Percentiles rank a stretch among this genome's conserved stretches.
Evolutionary conservation across 352 stramenopile species (phyloP).

Genomic region (Pythium folliculosum): DNA sequence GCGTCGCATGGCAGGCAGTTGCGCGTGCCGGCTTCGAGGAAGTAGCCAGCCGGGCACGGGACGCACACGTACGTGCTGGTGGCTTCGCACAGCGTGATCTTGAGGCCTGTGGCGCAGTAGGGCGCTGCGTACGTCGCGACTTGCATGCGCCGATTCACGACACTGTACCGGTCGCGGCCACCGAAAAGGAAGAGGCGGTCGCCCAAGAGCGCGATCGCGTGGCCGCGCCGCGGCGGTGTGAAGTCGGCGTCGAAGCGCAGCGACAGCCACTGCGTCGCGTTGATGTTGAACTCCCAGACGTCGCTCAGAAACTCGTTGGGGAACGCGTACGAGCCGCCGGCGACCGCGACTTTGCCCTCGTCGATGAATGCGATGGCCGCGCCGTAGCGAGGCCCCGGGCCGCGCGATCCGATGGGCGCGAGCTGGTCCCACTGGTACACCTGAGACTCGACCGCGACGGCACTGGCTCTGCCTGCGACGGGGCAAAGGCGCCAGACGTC

Average conservation of each 20-base stretch:
- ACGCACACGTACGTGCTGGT: constrained; percentile 64
- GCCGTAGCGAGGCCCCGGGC: constrained; percentile 58
- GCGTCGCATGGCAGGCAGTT: constrained; percentile 47
- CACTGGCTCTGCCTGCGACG: constrained; percentile 3
- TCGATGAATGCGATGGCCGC: constrained; percentile 55
- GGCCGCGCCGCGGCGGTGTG: constrained; percentile 48
- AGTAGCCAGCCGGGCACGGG: constrained; percentile 59
- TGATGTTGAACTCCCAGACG: constrained; percentile 71
- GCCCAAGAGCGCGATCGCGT: constrained; percentile 51
- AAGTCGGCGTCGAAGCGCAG: constrained; percentile 55
- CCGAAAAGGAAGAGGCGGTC: constrained; percentile 59
- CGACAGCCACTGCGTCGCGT: constrained; percentile 64
- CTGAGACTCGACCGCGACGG: constrained; percentile 39
- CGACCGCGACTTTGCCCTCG: constrained; percentile 57
- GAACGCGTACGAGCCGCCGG: constrained; percentile 72
- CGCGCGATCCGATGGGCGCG: constrained; percentile 40
- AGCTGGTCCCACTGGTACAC: constrained; percentile 61
- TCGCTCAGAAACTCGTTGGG: constrained; percentile 75
- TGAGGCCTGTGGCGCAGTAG: constrained; percentile 45
- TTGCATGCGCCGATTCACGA: constrained; percentile 56
- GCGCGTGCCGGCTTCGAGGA: constrained; percentile 52
- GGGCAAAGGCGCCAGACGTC: constrained; percentile 77
- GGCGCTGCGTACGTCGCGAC: constrained; percentile 53
- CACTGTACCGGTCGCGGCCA: constrained; percentile 59
- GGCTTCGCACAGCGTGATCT: constrained; percentile 55